Evolutionary conservation across 2,329 filamentous ascomycete species (phyloP), one percentile per base, ranked within the genome.

Genomic region (Mycosphaerella arachidis): DNA sequence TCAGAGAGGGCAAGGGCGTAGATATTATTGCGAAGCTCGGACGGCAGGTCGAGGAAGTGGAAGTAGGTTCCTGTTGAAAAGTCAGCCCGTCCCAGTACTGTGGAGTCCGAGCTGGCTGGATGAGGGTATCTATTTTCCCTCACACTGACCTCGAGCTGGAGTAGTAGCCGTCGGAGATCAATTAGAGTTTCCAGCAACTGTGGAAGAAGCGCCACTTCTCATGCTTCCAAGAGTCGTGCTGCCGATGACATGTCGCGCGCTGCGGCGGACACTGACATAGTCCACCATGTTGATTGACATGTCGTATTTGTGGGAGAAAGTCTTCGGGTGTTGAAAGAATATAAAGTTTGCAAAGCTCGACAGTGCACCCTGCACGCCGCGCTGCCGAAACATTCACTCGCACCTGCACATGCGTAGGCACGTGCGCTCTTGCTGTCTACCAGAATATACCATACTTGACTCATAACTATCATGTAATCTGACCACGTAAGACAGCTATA

Each of bases 1-100:
- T 33, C 18, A 7, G 50, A 16, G 29, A 53, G 10, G 50, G 29
- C 29, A 29, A 33, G 9, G 24, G 27, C 27, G 30, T 53, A 53
- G 50, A 35, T 35, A 13, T 29, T 9, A 24, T 46, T 53, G 54
- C 46, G 61, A 12, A 53, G 13, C 18, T 53, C 50, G 18, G 50
- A 12, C 13, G 50, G 29, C 8, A 53, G 30, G n/a, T 63, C n/a
- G 54, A 64, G 9, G 51, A 56, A 10, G 54, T 52, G 50, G 30
- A 29, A 43, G 8, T 16, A 43, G 16, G 40, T 43, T 18, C 40
- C 9, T 43, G n/a, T 7, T 16, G 18, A 43, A 6, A 7, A 4
- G 40, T 43, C 7, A 43, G 40, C 40, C 7, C 13, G 5, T 6
- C 16, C 16, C 40, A 3, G 13, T n/a, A n/a, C 13, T 4, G n/a